Base-by-base conservation (phyloP, 2,329 filamentous ascomycete species). In the Fusarium xyrophilum region DNA sequence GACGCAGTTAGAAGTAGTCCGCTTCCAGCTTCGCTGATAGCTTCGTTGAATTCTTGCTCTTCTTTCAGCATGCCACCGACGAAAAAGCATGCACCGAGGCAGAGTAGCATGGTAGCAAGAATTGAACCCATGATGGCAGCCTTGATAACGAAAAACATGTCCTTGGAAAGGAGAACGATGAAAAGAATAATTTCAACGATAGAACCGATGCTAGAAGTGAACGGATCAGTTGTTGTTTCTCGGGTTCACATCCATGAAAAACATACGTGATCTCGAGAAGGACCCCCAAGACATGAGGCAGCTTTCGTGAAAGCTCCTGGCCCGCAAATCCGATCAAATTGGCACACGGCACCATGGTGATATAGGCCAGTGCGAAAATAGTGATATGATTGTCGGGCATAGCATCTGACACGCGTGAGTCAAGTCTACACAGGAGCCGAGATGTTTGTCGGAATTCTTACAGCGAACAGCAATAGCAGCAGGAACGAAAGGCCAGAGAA, bases 111-210 rank as follows among this genome's bases (percentile, higher is more conserved):
- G 33, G 93, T 96, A 15, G 93, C 92, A 35, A 97, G 78, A 44
- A 96, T 91, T 1, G 92, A 95, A 36, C 93, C 93, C 1, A 96
- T 81, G 57, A 96, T 94, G 28, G 93, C 93, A 55, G 92, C 92
- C 75, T 93, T 88, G 71, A 96, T 92, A 70, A 96, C 91, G n/a
- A 85, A 83, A 63, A 90, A 89, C 76, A 82, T 78, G 53, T 82
- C 69, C 4, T 82, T 78, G 14, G 76, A 77, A 7, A 96, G 83
- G 44, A 96, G 80, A 5, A 94, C 86, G 82, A 95, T 90, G 79
- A 96, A 96, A 32, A 96, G 81, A 47, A 96, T 86, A 59, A 96
- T 90, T 76, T 97, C 93, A 54, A 96, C 92, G 13, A 93, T 80
- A 1, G 91, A 92, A 5, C 91, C 91, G 53, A 93, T 76, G 1